phyloP scores from a whole-genome alignment of 495 filamentous ascomycete genomes.

The Aspergillus taichungensis region DNA sequence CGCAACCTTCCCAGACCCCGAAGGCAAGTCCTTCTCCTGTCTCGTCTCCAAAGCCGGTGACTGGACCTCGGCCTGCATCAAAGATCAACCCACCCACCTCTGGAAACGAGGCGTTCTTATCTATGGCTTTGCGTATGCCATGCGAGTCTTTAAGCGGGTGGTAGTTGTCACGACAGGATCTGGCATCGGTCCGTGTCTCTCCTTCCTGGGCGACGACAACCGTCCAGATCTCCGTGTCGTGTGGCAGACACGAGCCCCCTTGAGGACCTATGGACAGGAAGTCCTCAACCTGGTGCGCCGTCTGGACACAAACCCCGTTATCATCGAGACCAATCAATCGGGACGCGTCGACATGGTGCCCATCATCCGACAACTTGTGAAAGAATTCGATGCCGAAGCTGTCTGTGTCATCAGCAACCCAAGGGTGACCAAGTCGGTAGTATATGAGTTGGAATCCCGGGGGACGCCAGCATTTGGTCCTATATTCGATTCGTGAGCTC shows the following conservation, averaged over 20 bases:
- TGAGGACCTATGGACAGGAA: slow-evolving; percentile 43
- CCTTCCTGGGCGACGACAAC: slow-evolving; percentile 40
- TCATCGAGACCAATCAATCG: slow-evolving; percentile 43
- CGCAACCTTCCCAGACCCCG: slow-evolving; percentile 54
- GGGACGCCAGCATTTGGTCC: slow-evolving; percentile 68
- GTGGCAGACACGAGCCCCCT: slow-evolving; percentile 49
- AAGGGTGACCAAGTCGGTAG: slow-evolving; percentile 58
- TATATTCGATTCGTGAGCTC: slow-evolving; percentile 65
- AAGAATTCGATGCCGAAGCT: slow-evolving; percentile 57
- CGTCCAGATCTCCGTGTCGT: slow-evolving; percentile 46
- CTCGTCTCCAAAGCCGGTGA: slow-evolving; percentile 77
- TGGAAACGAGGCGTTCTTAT: slow-evolving; percentile 44
- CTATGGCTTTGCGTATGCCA: slow-evolving; percentile 64
- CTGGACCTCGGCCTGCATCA: slow-evolving; percentile 63
- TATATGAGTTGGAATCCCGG: slow-evolving; percentile 62
- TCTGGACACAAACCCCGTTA: slow-evolving; percentile 45
- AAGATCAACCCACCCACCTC: slow-evolving; percentile 43
- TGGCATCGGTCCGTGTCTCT: slow-evolving; percentile 60
- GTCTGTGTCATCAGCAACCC: slow-evolving; percentile 73
- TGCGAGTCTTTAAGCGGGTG: slow-evolving; percentile 56
- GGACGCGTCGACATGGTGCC: slow-evolving; percentile 47
- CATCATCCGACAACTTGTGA: slow-evolving; percentile 47
- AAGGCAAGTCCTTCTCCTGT: slow-evolving; percentile 47
- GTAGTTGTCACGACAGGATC: slow-evolving; percentile 77
- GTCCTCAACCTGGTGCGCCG: slow-evolving; percentile 41